Conservation (phyloP, 1,139 yeast species). For the Taphrina flavorubra region DNA sequence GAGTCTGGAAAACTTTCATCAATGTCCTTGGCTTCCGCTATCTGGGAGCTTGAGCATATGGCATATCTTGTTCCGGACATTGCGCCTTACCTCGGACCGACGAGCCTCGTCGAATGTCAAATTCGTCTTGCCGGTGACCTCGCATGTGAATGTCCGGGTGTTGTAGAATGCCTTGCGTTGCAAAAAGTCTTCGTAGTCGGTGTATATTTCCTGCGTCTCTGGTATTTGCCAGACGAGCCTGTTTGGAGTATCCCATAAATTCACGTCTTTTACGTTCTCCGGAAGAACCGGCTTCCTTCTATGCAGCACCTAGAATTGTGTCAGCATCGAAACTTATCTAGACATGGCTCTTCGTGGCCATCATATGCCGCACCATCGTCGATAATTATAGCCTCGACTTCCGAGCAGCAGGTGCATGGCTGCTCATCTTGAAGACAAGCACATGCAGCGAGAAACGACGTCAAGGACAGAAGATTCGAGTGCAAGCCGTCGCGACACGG, state of each 20-base stretch:
- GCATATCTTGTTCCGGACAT: not conserved
- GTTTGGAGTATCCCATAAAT: conserved; percentile 38
- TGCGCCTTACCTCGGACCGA: conserved; percentile 62
- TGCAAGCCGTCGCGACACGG: too few species aligned
- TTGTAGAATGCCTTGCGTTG: conserved; percentile 57
- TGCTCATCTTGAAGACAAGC: too few species aligned
- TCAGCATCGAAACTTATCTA: too few species aligned
- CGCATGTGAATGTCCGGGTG: conserved; percentile 77
- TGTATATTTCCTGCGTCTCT: conserved; percentile 35
- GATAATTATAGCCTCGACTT: too few species aligned
- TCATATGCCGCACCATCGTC: too few species aligned
- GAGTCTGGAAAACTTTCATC: conserved; percentile 89
- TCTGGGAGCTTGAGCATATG: not conserved
- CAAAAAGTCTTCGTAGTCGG: conserved; percentile 73
- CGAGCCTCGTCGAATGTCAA: conserved; percentile 88
- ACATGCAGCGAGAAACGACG: too few species aligned
- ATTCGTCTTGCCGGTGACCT: conserved; percentile 91
- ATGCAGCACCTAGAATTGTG: conserved; percentile 44
- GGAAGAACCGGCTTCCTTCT: conserved; percentile 45
- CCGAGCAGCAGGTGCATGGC: too few species aligned
- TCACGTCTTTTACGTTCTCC: conserved; percentile 19
- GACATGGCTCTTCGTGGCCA: too few species aligned
- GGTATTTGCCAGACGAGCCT: conserved; percentile 38
- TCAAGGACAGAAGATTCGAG: too few species aligned
- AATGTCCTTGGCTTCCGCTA: conserved; percentile 56